Conservation (phyloP, 495 filamentous ascomycete genomes). For the Neurospora tetrasperma region DNA sequence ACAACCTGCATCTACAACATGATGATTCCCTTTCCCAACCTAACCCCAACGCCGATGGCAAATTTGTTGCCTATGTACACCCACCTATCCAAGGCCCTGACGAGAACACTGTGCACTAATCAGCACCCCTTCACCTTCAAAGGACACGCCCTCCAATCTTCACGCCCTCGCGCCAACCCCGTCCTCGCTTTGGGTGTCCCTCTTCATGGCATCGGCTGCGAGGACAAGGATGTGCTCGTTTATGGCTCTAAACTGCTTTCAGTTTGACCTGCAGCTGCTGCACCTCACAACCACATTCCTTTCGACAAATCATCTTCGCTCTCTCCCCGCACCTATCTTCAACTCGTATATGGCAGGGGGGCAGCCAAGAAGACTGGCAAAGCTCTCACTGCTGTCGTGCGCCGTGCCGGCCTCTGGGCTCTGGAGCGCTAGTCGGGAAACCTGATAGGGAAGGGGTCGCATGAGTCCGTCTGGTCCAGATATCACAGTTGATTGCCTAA, state of each 20-base stretch:
- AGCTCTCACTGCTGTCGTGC: not conserved
- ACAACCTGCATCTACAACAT: not conserved
- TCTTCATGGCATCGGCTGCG: not conserved
- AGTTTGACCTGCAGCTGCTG: not conserved
- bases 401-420: not conserved
- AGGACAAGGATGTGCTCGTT: not conserved
- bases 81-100: not conserved
- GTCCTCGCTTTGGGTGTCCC: not conserved
- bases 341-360: not conserved
- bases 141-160: not conserved
- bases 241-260: not conserved
- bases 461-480: not conserved
- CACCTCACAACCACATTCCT: not conserved
- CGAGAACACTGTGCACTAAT: not conserved
- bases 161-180: not conserved
- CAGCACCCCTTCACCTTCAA: not conserved
- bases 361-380: not conserved
- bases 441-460: not conserved
- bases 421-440: not conserved
- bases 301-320: not conserved
- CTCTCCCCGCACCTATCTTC: not conserved
- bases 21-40: not conserved
- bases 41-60: not conserved
- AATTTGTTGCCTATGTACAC: not conserved
- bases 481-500: not conserved